Evolutionary conservation across 2,329 filamentous ascomycete species (phyloP), one percentile per base, ranked within the genome.

Genomic region (Ramichloridium luteum): DNA sequence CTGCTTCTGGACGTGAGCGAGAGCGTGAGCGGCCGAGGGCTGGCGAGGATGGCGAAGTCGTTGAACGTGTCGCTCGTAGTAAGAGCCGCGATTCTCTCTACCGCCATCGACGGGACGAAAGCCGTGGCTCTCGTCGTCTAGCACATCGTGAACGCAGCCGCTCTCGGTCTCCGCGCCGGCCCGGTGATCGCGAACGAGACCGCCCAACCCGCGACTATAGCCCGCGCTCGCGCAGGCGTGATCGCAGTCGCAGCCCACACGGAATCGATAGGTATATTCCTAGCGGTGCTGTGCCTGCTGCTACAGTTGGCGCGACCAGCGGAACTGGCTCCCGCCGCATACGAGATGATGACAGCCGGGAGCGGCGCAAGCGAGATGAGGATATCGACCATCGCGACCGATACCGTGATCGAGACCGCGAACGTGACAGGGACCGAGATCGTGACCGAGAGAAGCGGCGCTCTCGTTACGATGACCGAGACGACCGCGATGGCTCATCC

Each of bases 241-340:
- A 48, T 12, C 43, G 50, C 16, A 47, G 45, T 27, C 37, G 46
- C 3, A 51, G 48, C 31, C 45, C 46, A 16, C 43, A 37, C 13
- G 53, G 54, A 4, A 58, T 59, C 27, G 57, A 60, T 44, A 49
- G 57, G 5, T 59, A 59, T 34, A 48, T 59, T 4, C 57, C 57
- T 27, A 52, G 56, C 15, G 51, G 54, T 16, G 43, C 30, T 25
- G 31, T 31, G 29, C 27, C 34, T 10, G 16, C 36, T 15, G 31
- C 29, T 6, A 22, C 15, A 23, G 37, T 31, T 18, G 25, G 23
- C 5, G 23, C 17, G 13, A 34, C n/a, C 14, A 30, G 59, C 5
- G 60, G 57, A 13, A 28, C 23, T 15, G 31, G 26, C 31, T 29
- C 39, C 11, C 40, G 41, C 25, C 20, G 20, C 8, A 23, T 18